Base-by-base conservation (phyloP, 164 flowering plant genomes). In the Echeveria elegans region DNA sequence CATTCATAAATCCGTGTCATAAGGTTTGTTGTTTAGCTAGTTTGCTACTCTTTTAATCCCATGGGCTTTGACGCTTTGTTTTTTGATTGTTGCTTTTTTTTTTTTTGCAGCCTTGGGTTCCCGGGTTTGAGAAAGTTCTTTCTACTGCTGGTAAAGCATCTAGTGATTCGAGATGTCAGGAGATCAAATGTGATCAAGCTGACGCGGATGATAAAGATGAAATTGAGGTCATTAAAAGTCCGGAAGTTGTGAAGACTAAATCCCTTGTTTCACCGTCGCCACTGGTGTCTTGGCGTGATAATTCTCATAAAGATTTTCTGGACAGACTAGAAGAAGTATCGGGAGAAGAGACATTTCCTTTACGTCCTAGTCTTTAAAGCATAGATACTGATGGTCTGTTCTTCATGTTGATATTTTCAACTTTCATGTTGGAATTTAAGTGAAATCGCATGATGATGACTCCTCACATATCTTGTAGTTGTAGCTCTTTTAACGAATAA, bases 281-380 rank as follows among this genome's bases (percentile, higher is more conserved):
- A 21, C 93, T 94, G 21, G 98, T 94, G 15, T 88, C 97, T 31
- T 94, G 98, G 98, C 88, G 85, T 65, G 88, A 83, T 70, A 81
- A 73, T 38, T 79, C 83, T 70, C n/a, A n/a, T 50, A 85, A 78
- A 70, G 87, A 84, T 50, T 90, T 93, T 67, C 88, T 93, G 30
- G 94, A 88, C 66, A 76, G 76, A 72, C 76, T 94, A 6, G 96
- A 94, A 48, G 97, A 94, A 79, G 97, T 68, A 61, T 88, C 87
- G 26, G 60, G 60, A 11, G 60, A 53, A 9, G 60, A 53, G 60
- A 53, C 60, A 2, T 7, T 28, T 26, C 31, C 60, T 53, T 24
- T 11, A 9, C 18, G 31, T 53, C 1, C 2, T 53, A 31, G 31
- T 26, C 60, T 26, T 26, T 7, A 40, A 21, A 24, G 31, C 16